Evolutionary conservation across 176 grass and related monocot species (phyloP).

Genomic region (Saccharum officinarum): DNA sequence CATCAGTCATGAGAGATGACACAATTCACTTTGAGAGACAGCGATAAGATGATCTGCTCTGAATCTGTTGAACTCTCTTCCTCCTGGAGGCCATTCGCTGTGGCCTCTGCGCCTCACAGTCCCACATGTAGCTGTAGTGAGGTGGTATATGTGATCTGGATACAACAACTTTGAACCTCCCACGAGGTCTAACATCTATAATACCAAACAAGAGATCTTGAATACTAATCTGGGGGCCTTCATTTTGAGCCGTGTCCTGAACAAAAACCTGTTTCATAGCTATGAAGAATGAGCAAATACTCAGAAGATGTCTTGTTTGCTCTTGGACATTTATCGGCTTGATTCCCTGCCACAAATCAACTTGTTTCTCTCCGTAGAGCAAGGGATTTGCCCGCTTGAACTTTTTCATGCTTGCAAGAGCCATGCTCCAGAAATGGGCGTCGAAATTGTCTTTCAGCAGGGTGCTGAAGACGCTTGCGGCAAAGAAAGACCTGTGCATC

Average conservation of each 20-base stretch:
- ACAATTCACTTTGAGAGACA: background rate
- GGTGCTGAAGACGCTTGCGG: background rate
- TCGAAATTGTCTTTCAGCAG: background rate
- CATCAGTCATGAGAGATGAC: background rate
- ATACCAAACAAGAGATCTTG: background rate
- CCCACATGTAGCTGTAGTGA: conserved; percentile 1
- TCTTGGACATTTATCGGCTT: background rate
- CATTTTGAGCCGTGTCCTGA: background rate
- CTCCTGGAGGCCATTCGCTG: background rate
- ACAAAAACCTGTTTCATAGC: background rate
- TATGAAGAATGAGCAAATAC: conserved; percentile 12
- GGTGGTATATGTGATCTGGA: conserved; percentile 25
- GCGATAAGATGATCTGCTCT: background rate
- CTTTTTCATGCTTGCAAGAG: background rate
- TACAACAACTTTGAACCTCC: conserved; percentile 4
- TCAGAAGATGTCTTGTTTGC: background rate
- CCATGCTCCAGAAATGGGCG: background rate
- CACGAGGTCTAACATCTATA: background rate
- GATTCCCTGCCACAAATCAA: too few relatives aligned
- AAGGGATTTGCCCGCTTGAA: background rate
- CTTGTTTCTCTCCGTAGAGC: background rate
- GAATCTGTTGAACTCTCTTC: background rate
- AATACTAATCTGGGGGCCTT: background rate
- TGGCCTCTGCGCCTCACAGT: background rate
- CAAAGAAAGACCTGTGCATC: background rate